These are phyloP conservation scores for Pleurotus tuber-regium DNA, from an alignment of 768 basidiomycete species.

Conservation along the genomic window DNA sequence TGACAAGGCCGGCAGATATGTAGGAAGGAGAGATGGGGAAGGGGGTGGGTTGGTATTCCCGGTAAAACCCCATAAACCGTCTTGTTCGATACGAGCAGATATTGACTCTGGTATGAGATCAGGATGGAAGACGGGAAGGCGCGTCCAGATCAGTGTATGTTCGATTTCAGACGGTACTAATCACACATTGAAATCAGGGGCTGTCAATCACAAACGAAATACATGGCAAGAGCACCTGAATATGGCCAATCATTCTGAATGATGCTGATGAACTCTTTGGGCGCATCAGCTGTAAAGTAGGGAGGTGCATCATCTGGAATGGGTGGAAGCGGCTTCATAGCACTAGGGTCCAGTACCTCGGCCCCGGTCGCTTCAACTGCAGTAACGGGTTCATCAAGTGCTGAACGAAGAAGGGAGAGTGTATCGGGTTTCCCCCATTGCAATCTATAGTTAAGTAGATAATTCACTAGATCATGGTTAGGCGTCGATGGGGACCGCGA, in stretches of 20 bases:
- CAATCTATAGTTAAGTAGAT: constrained; percentile 64
- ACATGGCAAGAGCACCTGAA: no score
- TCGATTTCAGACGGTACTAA: constrained; percentile 70
- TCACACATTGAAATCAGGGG: constrained; percentile 12
- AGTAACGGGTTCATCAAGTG: constrained; percentile 31
- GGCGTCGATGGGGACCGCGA: neutral
- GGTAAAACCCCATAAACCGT: constrained; percentile 84
- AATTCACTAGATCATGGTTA: constrained; percentile 49
- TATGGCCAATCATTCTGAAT: constrained; percentile 90
- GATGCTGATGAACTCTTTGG: constrained; percentile 59
- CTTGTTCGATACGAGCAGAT: constrained; percentile 58
- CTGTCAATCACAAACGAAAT: constrained; percentile 14
- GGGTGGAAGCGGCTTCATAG: constrained; percentile 21
- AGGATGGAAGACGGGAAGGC: constrained; percentile 66
- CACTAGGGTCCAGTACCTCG: neutral
- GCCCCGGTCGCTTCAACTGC: neutral
- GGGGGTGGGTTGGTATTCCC: constrained; percentile 54
- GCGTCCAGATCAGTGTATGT: constrained; percentile 77
- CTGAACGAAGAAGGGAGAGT: constrained; percentile 56
- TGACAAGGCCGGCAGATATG: constrained; percentile 57
- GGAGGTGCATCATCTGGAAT: constrained; percentile 37
- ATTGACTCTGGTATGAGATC: constrained; percentile 50
- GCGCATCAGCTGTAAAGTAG: constrained; percentile 68
- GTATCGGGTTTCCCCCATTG: constrained; percentile 76
- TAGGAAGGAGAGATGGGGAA: constrained; percentile 54